A percentile compares a stretch with the other conserved stretches of the same genome.
These are phyloP conservation scores for Fusarium sambucinum DNA, from an alignment of 2,329 filamentous ascomycete genomes.

Conservation along the genomic window DNA sequence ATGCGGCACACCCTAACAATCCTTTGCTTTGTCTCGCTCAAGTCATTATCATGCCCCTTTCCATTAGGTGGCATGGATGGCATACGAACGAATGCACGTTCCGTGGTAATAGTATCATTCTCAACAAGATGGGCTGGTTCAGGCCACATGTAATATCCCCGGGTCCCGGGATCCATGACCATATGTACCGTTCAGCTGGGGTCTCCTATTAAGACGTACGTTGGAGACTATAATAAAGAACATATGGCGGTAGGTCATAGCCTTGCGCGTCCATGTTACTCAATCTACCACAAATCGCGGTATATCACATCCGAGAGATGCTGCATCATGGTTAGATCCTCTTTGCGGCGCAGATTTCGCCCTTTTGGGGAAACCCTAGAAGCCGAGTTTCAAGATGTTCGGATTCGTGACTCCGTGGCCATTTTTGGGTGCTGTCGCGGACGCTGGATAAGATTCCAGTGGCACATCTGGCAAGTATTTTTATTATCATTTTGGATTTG, in stretches of 20 bases:
- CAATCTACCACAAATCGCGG: constrained; percentile 26
- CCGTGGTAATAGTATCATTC: constrained; percentile 39
- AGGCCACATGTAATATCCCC: constrained; percentile 28
- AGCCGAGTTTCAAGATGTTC: constrained; percentile 25
- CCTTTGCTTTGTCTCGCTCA: constrained; percentile 5
- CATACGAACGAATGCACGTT: constrained; percentile 33
- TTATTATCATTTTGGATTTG: constrained; percentile 26
- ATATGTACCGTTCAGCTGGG: constrained; percentile 32
- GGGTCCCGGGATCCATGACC: constrained; percentile 39
- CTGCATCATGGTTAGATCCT: constrained; percentile 24
- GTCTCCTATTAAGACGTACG: constrained; percentile 29
- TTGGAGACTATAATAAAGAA: constrained; percentile 25
- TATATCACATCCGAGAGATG: constrained; percentile 34
- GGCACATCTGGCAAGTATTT: constrained; percentile 24
- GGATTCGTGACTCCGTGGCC: constrained; percentile 37
- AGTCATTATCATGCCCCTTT: constrained; percentile 33
- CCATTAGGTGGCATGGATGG: background rate
- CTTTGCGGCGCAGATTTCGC: constrained; percentile 30
- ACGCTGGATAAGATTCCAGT: constrained; percentile 22
- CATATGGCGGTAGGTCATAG: constrained; percentile 31
- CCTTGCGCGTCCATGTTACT: constrained; percentile 25
- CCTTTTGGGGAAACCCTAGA: constrained; percentile 18
- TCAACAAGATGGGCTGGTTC: constrained; percentile 37
- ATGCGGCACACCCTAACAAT: constrained; percentile 17
- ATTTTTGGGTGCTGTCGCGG: constrained; percentile 6